Evolutionary conservation across 768 basidiomycete species (phyloP).

Genomic region (Lactarius indigo): DNA sequence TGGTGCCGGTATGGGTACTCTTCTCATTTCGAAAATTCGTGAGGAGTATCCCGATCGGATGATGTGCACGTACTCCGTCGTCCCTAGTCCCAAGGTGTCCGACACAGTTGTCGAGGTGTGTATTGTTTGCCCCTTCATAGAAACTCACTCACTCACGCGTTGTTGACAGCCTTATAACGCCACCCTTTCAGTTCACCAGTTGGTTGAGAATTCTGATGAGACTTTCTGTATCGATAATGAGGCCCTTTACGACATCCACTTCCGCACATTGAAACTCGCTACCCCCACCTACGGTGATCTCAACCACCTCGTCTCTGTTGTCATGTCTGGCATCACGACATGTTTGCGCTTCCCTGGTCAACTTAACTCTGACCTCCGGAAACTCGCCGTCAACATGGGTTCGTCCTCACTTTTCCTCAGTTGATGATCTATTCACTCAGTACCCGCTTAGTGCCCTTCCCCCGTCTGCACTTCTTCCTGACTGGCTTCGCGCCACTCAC

Average conservation of each 20-base stretch:
- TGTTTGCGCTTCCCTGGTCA: slow-evolving; percentile 99
- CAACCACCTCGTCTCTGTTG: slow-evolving; percentile 95
- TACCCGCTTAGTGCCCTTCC: slow-evolving; percentile 75
- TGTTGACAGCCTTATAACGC: slow-evolving; percentile 87
- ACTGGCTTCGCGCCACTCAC: slow-evolving; percentile 94
- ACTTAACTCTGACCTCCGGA: slow-evolving; percentile 97
- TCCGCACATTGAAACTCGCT: slow-evolving; percentile 93
- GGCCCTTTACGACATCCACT: slow-evolving; percentile 98
- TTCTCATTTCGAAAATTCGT: slow-evolving; percentile 97
- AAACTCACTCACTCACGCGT: neutral
- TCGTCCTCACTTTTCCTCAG: slow-evolving; percentile 31
- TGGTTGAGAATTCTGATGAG: slow-evolving; percentile 99
- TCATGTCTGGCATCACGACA: slow-evolving; percentile 99
- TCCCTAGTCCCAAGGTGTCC: slow-evolving; percentile 95
- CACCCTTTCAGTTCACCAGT: slow-evolving; percentile 95
- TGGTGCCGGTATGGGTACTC: slow-evolving; percentile 99
- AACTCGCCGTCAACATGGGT: slow-evolving; percentile 99
- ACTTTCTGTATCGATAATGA: slow-evolving; percentile 99
- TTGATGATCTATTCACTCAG: slow-evolving; percentile 8
- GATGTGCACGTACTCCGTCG: slow-evolving; percentile 99
- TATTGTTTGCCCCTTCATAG: neutral
- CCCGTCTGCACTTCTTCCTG: slow-evolving; percentile 99
- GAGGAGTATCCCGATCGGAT: slow-evolving; percentile 99
- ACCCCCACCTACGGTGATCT: slow-evolving; percentile 97
- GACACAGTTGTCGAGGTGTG: slow-evolving; percentile 94